These are phyloP conservation scores for Phanerochaete carnosa DNA, from an alignment of 768 basidiomycete species.

Conservation along the genomic window DNA sequence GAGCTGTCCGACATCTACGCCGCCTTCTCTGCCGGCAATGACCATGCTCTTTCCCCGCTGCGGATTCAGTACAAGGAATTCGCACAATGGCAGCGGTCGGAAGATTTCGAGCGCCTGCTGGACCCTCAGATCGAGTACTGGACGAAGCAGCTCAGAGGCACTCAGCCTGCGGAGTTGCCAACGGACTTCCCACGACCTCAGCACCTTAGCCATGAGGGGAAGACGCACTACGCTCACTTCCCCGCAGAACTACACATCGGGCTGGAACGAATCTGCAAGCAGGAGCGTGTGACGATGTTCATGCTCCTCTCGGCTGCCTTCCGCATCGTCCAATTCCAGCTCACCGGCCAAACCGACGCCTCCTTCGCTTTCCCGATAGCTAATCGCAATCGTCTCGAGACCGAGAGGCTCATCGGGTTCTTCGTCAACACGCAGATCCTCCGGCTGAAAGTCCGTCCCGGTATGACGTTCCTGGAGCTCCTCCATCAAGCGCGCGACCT, in stretches of 20 bases:
- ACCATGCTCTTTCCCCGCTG: not conserved
- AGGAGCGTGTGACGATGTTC: not conserved
- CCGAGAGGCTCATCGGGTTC: not conserved
- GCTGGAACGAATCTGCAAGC: not conserved
- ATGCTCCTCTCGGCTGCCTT: not conserved
- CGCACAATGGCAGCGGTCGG: not conserved
- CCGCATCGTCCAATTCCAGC: not conserved
- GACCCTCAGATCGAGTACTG: not conserved
- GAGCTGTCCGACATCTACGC: not conserved
- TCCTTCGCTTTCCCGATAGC: not conserved
- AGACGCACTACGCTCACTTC: not conserved
- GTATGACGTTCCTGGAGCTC: not conserved
- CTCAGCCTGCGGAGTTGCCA: not conserved
- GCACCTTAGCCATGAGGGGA: not conserved
- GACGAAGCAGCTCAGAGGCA: not conserved
- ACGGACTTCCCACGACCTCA: not conserved
- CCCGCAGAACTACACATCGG: not conserved
- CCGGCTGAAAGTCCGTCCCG: not conserved
- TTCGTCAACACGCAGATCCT: conserved; percentile 4
- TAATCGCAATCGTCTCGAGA: not conserved
- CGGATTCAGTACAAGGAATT: not conserved
- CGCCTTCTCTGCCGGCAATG: not conserved
- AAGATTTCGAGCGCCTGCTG: not conserved
- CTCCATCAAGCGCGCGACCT: not conserved
- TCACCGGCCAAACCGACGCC: not conserved